A percentile compares a stretch with the other conserved stretches of the same genome.
These are phyloP conservation scores for Parathielavia appendiculata DNA, from an alignment of 495 filamentous ascomycete species.

Conservation along the genomic window DNA sequence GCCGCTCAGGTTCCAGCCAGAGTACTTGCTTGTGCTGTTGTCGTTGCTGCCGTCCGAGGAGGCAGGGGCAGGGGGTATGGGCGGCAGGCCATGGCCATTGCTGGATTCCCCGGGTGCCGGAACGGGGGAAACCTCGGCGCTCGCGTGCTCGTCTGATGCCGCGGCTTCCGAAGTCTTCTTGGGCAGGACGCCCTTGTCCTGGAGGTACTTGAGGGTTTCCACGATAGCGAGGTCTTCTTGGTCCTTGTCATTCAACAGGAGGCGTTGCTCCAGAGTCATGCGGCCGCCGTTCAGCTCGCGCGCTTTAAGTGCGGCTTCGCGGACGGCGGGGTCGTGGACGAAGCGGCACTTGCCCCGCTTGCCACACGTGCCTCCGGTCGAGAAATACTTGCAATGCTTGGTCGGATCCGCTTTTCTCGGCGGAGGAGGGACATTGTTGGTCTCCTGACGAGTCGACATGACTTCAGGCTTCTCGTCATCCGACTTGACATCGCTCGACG, in stretches of 20 bases:
- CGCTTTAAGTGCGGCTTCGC: slow-evolving; percentile 49
- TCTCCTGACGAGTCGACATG: slow-evolving; percentile 38
- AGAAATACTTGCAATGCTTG: slow-evolving; percentile 57
- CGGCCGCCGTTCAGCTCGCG: slow-evolving; percentile 50
- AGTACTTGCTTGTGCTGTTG: slow-evolving; percentile 21
- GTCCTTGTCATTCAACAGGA: slow-evolving; percentile 52
- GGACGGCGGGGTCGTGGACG: slow-evolving; percentile 50
- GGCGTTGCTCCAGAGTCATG: slow-evolving; percentile 52
- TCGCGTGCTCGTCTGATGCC: slow-evolving; percentile 14
- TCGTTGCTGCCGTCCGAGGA: slow-evolving; percentile 9
- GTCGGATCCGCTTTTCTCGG: slow-evolving; percentile 47
- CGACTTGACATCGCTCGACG: slow-evolving; percentile 36
- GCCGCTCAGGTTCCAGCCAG: slow-evolving; percentile 35
- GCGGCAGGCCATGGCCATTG: slow-evolving; percentile 27
- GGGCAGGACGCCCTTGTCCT: slow-evolving; percentile 37
- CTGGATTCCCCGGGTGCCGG: slow-evolving; percentile 22
- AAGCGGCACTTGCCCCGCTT: slow-evolving; percentile 63
- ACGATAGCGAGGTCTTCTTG: slow-evolving; percentile 53
- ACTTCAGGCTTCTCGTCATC: slow-evolving; percentile 48
- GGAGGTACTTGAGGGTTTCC: slow-evolving; percentile 48
- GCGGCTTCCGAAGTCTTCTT: slow-evolving; percentile 13
- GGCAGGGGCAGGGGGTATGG: slow-evolving; percentile 26
- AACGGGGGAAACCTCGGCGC: slow-evolving; percentile 18
- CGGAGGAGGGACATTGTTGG: slow-evolving; percentile 35
- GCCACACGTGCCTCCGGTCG: slow-evolving; percentile 54